Evolutionary conservation across 805 yeast species (phyloP).

Genomic region (Wickerhamiella sorbophila): DNA sequence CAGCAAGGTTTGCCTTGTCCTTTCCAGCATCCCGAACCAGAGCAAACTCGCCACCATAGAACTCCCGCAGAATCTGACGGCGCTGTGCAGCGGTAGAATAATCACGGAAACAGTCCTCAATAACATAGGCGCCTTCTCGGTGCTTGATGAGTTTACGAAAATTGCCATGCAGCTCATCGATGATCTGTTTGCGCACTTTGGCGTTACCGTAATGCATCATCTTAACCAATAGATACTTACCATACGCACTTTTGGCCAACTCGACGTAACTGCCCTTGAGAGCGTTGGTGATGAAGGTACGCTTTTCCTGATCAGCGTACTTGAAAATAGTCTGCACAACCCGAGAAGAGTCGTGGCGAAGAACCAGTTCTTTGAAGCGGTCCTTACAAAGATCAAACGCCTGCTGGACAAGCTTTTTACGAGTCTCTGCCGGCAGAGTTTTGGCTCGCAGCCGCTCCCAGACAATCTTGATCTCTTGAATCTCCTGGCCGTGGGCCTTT

Average conservation of each 20-base stretch:
- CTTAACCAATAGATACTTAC: constrained; percentile 81
- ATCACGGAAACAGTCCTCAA: constrained; percentile 78
- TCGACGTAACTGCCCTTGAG: constrained; percentile 65
- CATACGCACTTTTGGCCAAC: constrained; percentile 83
- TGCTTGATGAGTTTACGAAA: constrained; percentile 88
- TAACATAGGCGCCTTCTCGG: constrained; percentile 95
- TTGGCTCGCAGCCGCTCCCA: constrained; percentile 90
- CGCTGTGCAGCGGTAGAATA: constrained; percentile 76
- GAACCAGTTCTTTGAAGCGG: constrained; percentile 65
- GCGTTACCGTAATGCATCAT: constrained; percentile 84
- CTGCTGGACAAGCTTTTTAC: constrained; percentile 68
- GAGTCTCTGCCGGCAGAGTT: constrained; percentile 54
- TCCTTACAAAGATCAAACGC: constrained; percentile 74
- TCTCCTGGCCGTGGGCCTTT: constrained; percentile 76
- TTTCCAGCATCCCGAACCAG: constrained; percentile 66
- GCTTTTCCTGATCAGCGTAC: constrained; percentile 65
- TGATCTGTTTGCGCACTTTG: constrained; percentile 56
- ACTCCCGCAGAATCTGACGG: constrained; percentile 84
- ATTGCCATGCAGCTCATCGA: constrained; percentile 80
- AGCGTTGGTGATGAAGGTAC: constrained; percentile 51
- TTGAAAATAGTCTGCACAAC: constrained; percentile 89
- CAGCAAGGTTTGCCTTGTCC: constrained; percentile 45
- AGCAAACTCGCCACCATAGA: constrained; percentile 94
- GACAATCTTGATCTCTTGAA: constrained; percentile 65
- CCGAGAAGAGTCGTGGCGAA: constrained; percentile 94